phyloP scores from a whole-genome alignment of 371 early-diverging fungal species.

The Funneliformis caledonium region DNA sequence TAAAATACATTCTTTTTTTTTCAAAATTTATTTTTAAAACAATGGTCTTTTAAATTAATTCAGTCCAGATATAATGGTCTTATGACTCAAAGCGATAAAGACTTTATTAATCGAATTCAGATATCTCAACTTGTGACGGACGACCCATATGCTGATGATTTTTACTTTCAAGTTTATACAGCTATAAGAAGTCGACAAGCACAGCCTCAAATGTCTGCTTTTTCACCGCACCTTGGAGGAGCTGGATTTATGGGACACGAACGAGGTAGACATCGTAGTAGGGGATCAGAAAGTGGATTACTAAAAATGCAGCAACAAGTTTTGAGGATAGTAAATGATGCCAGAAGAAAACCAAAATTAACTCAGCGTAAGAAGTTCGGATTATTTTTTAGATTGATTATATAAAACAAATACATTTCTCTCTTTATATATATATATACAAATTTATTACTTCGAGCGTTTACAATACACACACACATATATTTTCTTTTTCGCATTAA shows the following conservation, averaged over 20 bases:
- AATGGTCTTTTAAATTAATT: not conserved
- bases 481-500: conserved; percentile 40
- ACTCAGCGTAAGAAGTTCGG: conserved; percentile 55
- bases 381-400: not conserved
- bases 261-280: conserved; percentile 43
- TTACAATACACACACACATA: no score
- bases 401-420: not conserved
- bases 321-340: conserved; percentile 89
- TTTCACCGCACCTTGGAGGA: conserved; percentile 39
- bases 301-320: conserved; percentile 91
- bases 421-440: not conserved
- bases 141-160: conserved; percentile 90
- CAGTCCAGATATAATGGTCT: conserved; percentile 81
- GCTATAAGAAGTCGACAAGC: conserved; percentile 69
- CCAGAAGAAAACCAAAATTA: conserved; percentile 84
- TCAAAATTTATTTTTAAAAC: not conserved
- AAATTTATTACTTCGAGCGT: not conserved
- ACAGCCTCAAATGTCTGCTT: conserved; percentile 45
- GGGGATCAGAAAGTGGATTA: conserved; percentile 61
- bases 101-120: conserved; percentile 89
- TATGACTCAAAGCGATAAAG: conserved; percentile 94
- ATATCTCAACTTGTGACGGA: conserved; percentile 90
- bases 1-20: not conserved
- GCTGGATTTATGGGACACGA: conserved; percentile 42
- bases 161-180: conserved; percentile 91